Base-by-base conservation (phyloP, 768 basidiomycete species). In the Tulasnella sp. region DNA sequence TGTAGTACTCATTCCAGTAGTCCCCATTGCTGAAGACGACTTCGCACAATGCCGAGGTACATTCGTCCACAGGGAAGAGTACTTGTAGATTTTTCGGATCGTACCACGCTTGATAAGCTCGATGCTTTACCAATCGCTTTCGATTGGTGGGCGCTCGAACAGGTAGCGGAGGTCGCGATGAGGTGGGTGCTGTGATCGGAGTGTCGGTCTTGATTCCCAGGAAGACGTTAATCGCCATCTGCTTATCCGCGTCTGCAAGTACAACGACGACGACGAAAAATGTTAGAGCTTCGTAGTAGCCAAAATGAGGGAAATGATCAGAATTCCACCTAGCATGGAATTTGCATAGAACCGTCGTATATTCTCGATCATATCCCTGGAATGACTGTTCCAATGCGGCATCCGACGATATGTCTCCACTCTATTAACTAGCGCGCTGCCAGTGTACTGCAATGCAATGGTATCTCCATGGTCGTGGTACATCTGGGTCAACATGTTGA, bases 401-500 rank as follows among this genome's bases (percentile, higher is more conserved):
- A 92, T 92, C 27, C 91, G 80, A 43, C 93, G 82, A 66, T 97
- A 98, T 1, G 90, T 96, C 68, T 98, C 93, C 5, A 97, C 91
- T 1, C 93, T 78, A 66, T 97, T 98, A 46, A 98, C 93, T 8
- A 98, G 80, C 0, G 92, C 91, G 67, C 90, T 92, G 1, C 96
- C 96, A 0, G 92, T 96, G 66, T 99, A 99, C 68, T 99, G 94
- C 63, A 96, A 74, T 0, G 94, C 93, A 60, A 98, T 82, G 0
- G 92, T 93, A 67, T 96, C 92, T 1, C 92, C 92, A 64, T 96
- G 92, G 69, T 96, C 92, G 68, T 94, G 92, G 70, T 93, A 97
- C 92, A 99, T 97, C 72, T 96, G 92, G 2, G 92, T 98, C 64
- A 99, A 68, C 81, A 98, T 92, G 68, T 93, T 92, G 42, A 93